Conservation (phyloP, 352 stramenopile species). For the Phytopythium litorale region DNA sequence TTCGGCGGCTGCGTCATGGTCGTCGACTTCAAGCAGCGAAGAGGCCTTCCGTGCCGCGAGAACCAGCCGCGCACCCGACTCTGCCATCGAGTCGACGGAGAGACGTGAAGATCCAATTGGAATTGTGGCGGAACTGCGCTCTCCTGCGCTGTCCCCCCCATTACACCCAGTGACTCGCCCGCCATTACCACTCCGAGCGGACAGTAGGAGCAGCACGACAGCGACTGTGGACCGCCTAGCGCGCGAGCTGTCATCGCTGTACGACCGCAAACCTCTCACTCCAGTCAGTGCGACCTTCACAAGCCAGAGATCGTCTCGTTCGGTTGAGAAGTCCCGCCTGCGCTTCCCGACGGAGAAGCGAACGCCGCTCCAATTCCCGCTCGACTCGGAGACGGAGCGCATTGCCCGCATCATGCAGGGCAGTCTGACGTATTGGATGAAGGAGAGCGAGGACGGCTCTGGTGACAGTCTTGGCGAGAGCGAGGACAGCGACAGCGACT, state of each 20-base stretch:
- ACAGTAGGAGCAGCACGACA: not conserved
- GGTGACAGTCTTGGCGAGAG: not conserved
- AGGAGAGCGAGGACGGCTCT: constrained; percentile 17
- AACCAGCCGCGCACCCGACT: not conserved
- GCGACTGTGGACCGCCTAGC: not conserved
- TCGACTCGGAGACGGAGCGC: constrained; percentile 67
- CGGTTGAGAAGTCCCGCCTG: constrained; percentile 2
- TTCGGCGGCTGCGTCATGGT: not conserved
- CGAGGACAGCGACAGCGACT: constrained; percentile 5
- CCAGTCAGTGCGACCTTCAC: not conserved
- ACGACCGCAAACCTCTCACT: not conserved
- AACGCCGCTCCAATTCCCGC: constrained; percentile 11
- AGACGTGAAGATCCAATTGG: not conserved
- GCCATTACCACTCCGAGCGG: not conserved
- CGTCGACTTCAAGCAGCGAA: constrained; percentile 1
- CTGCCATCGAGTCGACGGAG: not conserved
- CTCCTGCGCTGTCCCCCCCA: not conserved
- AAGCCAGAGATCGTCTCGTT: constrained; percentile 1
- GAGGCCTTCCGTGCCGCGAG: not conserved
- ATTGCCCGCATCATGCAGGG: constrained; percentile 83
- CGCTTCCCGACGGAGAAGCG: not conserved
- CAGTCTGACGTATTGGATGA: constrained; percentile 56
- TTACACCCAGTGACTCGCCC: not conserved
- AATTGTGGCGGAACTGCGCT: not conserved
- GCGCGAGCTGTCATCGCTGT: not conserved